These are phyloP conservation scores for Suhomyces sp. DNA, from an alignment of 805 yeast genomes.

Conservation along the genomic window DNA sequence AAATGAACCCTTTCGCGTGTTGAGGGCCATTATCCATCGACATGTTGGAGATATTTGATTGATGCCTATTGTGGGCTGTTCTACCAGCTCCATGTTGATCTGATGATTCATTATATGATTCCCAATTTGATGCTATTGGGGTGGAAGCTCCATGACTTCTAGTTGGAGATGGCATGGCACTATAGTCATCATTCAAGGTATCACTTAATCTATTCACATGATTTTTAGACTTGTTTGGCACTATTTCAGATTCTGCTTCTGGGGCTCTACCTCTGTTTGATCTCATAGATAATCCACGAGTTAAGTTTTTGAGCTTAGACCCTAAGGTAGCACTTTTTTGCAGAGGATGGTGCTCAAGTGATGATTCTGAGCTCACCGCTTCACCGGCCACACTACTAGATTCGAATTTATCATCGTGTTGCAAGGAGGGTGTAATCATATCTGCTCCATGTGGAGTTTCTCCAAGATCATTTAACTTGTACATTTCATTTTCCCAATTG, in stretches of 20 bases:
- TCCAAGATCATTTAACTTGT: conserved; percentile 39
- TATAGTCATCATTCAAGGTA: conserved; percentile 18
- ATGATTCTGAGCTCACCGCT: background rate
- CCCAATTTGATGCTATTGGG: conserved; percentile 11
- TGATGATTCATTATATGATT: conserved; percentile 5
- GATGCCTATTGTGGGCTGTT: conserved; percentile 22
- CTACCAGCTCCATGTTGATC: conserved; percentile 4
- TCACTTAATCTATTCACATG: conserved; percentile 26
- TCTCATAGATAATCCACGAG: conserved; percentile 41
- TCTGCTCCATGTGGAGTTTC: conserved; percentile 17
- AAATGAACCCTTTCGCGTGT: conserved; percentile 24
- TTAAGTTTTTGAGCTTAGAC: conserved; percentile 43
- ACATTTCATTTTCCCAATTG: conserved; percentile 72
- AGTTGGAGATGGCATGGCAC: conserved; percentile 8
- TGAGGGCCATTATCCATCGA: conserved; percentile 24
- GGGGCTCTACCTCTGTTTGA: conserved; percentile 14
- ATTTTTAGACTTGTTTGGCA: conserved; percentile 2
- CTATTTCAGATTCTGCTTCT: conserved; percentile 4
- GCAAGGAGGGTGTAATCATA: conserved; percentile 33
- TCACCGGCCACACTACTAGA: conserved; percentile 7
- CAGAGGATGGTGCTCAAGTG: conserved; percentile 4
- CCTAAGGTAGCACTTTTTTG: conserved; percentile 21
- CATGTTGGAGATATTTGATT: conserved; percentile 22
- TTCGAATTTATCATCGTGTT: conserved; percentile 20
- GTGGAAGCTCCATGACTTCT: conserved; percentile 4